phyloP scores from a whole-genome alignment of 192 early-diverging fungal genomes.

The Gaertneriomyces sp. region DNA sequence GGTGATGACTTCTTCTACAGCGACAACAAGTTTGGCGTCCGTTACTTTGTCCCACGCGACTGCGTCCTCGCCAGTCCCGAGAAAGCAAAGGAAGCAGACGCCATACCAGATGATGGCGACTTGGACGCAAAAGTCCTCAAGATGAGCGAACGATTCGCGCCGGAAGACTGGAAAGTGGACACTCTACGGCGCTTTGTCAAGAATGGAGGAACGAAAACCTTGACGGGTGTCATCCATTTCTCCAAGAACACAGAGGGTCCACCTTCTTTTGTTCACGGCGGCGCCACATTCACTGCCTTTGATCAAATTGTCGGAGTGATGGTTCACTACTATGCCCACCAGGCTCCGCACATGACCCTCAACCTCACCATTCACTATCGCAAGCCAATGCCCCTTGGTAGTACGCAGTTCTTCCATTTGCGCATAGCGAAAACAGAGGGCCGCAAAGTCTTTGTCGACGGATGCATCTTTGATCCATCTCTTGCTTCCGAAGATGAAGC shows the following conservation, averaged over 20 bases:
- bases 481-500: not conserved
- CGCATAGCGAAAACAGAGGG: constrained; percentile 9
- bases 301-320: constrained; percentile 13
- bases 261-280: constrained; percentile 14
- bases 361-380: constrained; percentile 12
- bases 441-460: constrained; percentile 21
- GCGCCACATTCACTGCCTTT: constrained; percentile 11
- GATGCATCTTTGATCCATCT: constrained; percentile 11
- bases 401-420: not conserved
- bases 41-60: constrained; percentile 4
- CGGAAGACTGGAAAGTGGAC: not conserved
- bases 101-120: not conserved
- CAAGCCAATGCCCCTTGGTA: constrained; percentile 6
- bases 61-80: constrained; percentile 11
- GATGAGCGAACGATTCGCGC: constrained; percentile 6
- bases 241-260: constrained; percentile 4
- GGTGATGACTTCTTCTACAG: constrained; percentile 11
- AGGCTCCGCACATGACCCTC: constrained; percentile 20
- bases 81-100: not conserved
- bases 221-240: constrained; percentile 11
- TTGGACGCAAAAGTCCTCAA: not conserved
- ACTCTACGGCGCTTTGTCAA: not conserved
- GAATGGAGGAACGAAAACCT: not conserved
- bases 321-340: constrained; percentile 2
- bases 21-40: constrained; percentile 8